Evolutionary conservation across 331 rosid genomes (phyloP).

Genomic region (Spiraea crenata): DNA sequence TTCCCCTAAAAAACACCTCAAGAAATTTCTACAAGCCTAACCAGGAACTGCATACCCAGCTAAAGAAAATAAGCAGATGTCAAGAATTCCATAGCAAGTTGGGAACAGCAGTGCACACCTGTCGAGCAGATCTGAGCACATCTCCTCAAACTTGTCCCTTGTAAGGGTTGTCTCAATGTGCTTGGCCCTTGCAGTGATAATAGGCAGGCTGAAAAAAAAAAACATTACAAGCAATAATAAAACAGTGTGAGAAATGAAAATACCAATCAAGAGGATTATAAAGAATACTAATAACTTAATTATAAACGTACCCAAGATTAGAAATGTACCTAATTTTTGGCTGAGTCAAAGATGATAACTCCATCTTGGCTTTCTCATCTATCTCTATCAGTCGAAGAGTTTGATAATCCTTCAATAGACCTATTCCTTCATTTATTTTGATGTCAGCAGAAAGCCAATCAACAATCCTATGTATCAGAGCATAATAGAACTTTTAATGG

Average conservation of each 20-base stretch:
- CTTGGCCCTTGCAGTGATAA: constrained; percentile 38
- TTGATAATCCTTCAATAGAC: constrained; percentile 38
- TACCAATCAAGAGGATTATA: not conserved
- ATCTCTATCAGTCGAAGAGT: constrained; percentile 43
- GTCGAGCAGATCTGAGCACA: constrained; percentile 40
- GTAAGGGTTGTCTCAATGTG: constrained; percentile 41
- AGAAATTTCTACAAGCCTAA: not conserved
- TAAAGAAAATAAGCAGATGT: not conserved
- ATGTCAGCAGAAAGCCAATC: constrained; percentile 37
- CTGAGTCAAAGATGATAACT: constrained; percentile 40
- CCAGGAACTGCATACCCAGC: not conserved
- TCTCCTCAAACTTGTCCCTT: constrained; percentile 41
- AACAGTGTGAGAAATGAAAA: not conserved
- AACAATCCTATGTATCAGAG: constrained; percentile 30
- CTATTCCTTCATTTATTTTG: constrained; percentile 37
- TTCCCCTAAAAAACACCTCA: not conserved
- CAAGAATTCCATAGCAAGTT: not conserved
- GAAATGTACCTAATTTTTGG: constrained; percentile 30
- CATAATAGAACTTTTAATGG: not conserved
- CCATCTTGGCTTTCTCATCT: constrained; percentile 41
- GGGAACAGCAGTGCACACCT: constrained; percentile 22
- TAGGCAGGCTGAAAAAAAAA: constrained; percentile 23
- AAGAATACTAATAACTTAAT: not conserved
- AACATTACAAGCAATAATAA: not conserved
- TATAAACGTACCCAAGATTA: not conserved